Evolutionary conservation across 1,284 basidiomycete genomes (phyloP), one percentile per base, ranked within the genome.

Genomic region (Sporisorium scitamineum): DNA sequence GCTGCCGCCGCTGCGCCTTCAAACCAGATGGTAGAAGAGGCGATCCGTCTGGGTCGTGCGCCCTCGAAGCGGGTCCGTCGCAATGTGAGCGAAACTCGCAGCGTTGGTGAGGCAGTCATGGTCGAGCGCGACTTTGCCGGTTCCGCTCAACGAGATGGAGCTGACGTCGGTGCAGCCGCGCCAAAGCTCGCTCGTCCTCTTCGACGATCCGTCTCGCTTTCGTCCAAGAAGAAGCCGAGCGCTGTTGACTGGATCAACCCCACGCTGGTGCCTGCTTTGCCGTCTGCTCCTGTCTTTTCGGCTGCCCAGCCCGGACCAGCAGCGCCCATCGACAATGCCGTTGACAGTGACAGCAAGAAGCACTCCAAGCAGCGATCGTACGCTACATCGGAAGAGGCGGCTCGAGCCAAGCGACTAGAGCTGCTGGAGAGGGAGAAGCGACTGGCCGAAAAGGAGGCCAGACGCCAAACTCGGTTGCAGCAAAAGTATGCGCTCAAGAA

Each of bases 301-400:
- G 11, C 10, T 16, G 14, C 26, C 8, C 22, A 41, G 31, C n/a
- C n/a, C 5, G 44, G n/a, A n/a, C 16, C 52, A n/a, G 32, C 52
- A 41, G 52, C 52, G 3, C 20, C 8, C 10, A 37, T 24, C 42
- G 20, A 20, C 41, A 22, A 13, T 20, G 29, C 18, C n/a, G 29
- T 34, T 16, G 44, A 54, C 29, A 48, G 27, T 14, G 53, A 47
- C 45, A 54, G n/a, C 47, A 65, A 55, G 24, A 54, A 61, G 54
- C 50, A 27, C 14, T 44, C 59, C 9, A 61, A 62, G 58, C 53
- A 50, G 27, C 69, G 64, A 22, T 64, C 63, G 11, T 77, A 63
- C 39, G 70, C 75, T 2, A 79, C 77, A 3, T 71, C 69, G 6
- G 78, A 80, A 54, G 78, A 80, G 44, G 78, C 78, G 22, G 71